Conservation (phyloP, 2,329 filamentous ascomycete species). For the Ceratocystis colombiana region DNA sequence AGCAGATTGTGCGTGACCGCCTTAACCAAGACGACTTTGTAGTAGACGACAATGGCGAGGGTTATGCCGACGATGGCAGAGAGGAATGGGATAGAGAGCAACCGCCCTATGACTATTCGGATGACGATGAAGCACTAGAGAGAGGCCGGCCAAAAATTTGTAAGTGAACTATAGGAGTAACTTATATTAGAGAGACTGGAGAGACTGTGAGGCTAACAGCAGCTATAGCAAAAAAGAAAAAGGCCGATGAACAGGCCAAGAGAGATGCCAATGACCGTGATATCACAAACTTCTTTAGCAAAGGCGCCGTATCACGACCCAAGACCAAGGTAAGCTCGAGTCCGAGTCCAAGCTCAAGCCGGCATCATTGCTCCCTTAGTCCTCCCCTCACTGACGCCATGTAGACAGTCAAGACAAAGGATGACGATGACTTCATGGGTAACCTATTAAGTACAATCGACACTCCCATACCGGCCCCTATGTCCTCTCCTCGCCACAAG, state of each 20-base stretch:
- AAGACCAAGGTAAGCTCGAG: conserved; percentile 63
- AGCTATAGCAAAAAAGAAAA: conserved; percentile 65
- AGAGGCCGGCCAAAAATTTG: conserved; percentile 44
- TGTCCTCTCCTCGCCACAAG: conserved; percentile 43
- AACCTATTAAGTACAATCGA: conserved; percentile 82
- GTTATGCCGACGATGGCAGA: conserved; percentile 90
- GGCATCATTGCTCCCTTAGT: background rate
- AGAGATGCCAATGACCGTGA: conserved; percentile 80
- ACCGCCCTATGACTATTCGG: conserved; percentile 62
- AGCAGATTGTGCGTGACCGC: conserved; percentile 81
- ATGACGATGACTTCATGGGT: conserved; percentile 78
- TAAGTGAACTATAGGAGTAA: conserved; percentile 26
- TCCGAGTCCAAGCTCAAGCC: background rate
- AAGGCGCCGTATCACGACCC: conserved; percentile 54
- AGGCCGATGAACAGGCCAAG: conserved; percentile 75
- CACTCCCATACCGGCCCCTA: conserved; percentile 49
- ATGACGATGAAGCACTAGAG: conserved; percentile 46
- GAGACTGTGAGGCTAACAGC: conserved; percentile 5
- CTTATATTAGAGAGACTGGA: conserved; percentile 1
- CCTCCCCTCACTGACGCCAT: conserved; percentile 20
- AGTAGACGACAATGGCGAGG: conserved; percentile 94
- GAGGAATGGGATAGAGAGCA: conserved; percentile 80
- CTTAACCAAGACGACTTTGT: conserved; percentile 95
- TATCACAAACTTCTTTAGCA: conserved; percentile 90
- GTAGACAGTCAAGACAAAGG: conserved; percentile 67